Percentiles rank a stretch among this genome's conserved stretches.
These are phyloP conservation scores for Lipomyces yamanashiensis DNA, from an alignment of 805 yeast genomes.

Conservation along the genomic window DNA sequence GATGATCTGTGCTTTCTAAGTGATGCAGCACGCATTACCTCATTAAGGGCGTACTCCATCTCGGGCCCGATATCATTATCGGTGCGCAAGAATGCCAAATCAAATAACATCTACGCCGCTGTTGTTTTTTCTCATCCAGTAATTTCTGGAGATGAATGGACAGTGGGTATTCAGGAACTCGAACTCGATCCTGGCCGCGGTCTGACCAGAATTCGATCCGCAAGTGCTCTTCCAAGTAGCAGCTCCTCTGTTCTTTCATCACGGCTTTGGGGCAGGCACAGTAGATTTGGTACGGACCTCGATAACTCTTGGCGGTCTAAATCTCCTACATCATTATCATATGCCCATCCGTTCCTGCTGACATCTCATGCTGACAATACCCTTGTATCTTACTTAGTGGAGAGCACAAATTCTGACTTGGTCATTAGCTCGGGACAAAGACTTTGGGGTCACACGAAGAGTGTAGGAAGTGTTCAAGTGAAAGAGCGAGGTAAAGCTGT, in stretches of 20 bases:
- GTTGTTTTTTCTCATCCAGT: conserved; percentile 25
- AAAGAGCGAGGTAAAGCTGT: conserved; percentile 31
- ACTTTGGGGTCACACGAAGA: conserved; percentile 33
- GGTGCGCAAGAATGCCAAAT: conserved; percentile 6
- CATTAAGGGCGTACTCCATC: conserved; percentile 19
- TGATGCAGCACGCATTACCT: conserved; percentile 1
- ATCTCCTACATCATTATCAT: conserved; percentile 26
- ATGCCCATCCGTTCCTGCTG: conserved; percentile 31
- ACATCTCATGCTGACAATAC: conserved; percentile 31
- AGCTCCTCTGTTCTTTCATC: background rate
- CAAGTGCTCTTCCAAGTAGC: conserved; percentile 16
- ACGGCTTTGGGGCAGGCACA: background rate
- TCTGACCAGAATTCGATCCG: conserved; percentile 20
- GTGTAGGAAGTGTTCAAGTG: conserved; percentile 24
- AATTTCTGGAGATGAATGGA: conserved; percentile 18
- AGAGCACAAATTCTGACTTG: conserved; percentile 21
- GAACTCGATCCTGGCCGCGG: conserved; percentile 23
- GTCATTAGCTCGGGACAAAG: conserved; percentile 10
- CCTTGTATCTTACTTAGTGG: conserved; percentile 23
- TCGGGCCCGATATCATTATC: conserved; percentile 23
- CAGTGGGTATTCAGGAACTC: conserved; percentile 27
- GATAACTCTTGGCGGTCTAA: background rate
- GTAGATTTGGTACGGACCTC: background rate
- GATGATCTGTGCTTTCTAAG: too few species aligned
- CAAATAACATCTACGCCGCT: conserved; percentile 15